Evolutionary conservation across 495 filamentous ascomycete genomes (phyloP).

Genomic region (Hypoxylon crocopeplum): DNA sequence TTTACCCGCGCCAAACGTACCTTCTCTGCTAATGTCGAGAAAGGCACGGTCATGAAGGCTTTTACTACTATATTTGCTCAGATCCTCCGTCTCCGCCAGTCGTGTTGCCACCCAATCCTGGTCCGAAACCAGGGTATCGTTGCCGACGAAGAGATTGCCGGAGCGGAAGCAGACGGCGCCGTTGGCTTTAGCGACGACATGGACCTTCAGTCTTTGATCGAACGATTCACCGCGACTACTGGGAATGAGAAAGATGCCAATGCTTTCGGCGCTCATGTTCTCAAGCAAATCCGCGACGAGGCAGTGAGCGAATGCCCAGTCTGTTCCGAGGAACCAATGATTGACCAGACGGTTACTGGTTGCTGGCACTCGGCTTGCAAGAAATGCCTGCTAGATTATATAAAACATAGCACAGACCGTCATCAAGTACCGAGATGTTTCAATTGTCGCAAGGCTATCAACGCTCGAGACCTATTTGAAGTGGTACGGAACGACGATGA

Average conservation of each 20-base stretch:
- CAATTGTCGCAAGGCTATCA: conserved; percentile 84
- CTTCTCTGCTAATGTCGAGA: conserved; percentile 84
- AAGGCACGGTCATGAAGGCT: conserved; percentile 89
- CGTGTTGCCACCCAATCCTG: conserved; percentile 90
- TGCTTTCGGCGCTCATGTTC: conserved; percentile 82
- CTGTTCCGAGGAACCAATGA: conserved; percentile 93
- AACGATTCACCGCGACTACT: conserved; percentile 75
- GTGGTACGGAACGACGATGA: conserved; percentile 68
- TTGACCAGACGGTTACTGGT: conserved; percentile 88
- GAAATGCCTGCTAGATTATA: conserved; percentile 84
- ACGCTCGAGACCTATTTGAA: conserved; percentile 85
- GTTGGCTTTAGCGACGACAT: conserved; percentile 92
- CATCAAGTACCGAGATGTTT: conserved; percentile 81
- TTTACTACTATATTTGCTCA: conserved; percentile 97
- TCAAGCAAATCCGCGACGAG: conserved; percentile 90
- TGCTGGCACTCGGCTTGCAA: conserved; percentile 99
- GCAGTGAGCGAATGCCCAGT: conserved; percentile 90
- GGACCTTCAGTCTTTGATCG: conserved; percentile 86
- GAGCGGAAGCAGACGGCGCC: conserved; percentile 75
- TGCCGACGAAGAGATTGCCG: conserved; percentile 86
- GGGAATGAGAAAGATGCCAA: conserved; percentile 70
- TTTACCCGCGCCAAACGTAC: conserved; percentile 81
- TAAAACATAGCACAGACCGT: conserved; percentile 81
- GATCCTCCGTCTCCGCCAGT: conserved; percentile 90
- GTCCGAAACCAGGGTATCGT: conserved; percentile 84